phyloP scores from a whole-genome alignment of 805 yeast genomes.

The Gaillardinia entomophila region DNA sequence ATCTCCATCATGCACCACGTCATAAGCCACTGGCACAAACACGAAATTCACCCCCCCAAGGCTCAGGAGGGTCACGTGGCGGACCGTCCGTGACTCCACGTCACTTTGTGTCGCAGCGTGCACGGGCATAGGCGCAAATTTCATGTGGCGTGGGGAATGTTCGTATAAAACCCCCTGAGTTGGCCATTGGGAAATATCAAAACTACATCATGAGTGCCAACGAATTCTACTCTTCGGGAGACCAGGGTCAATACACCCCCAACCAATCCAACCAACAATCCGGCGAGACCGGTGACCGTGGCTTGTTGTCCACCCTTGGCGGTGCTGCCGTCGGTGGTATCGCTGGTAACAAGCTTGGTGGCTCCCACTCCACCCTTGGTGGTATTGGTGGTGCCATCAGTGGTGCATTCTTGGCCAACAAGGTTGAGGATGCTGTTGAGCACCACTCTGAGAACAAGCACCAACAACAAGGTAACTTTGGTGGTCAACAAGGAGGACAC shows the following conservation, averaged over 20 bases:
- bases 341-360: slow-evolving; percentile 20
- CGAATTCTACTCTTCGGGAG: slow-evolving; percentile 47
- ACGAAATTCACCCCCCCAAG: too few relatives aligned
- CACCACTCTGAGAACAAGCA: slow-evolving; percentile 9
- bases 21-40: too few relatives aligned
- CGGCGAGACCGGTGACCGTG: slow-evolving; percentile 19
- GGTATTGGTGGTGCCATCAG: slow-evolving; percentile 48
- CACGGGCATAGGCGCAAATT: too few relatives aligned
- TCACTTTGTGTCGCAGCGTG: too few relatives aligned
- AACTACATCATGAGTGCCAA: slow-evolving; percentile 48
- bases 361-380: slow-evolving; percentile 36
- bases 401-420: slow-evolving; percentile 52
- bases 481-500: slow-evolving; percentile 2
- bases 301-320: slow-evolving; percentile 18
- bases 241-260: slow-evolving; percentile 12
- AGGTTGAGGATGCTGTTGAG: slow-evolving; percentile 37
- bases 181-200: too few relatives aligned
- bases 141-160: too few relatives aligned
- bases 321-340: slow-evolving; percentile 36
- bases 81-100: too few relatives aligned
- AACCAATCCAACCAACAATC: slow-evolving; percentile 8
- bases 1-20: too few relatives aligned
- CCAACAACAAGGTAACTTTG: slow-evolving; percentile 3
- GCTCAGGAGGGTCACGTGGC: too few relatives aligned
- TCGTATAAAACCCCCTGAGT: too few relatives aligned